These are phyloP conservation scores for Xanthoconium purpureum DNA, from an alignment of 768 basidiomycete species.

Conservation along the genomic window DNA sequence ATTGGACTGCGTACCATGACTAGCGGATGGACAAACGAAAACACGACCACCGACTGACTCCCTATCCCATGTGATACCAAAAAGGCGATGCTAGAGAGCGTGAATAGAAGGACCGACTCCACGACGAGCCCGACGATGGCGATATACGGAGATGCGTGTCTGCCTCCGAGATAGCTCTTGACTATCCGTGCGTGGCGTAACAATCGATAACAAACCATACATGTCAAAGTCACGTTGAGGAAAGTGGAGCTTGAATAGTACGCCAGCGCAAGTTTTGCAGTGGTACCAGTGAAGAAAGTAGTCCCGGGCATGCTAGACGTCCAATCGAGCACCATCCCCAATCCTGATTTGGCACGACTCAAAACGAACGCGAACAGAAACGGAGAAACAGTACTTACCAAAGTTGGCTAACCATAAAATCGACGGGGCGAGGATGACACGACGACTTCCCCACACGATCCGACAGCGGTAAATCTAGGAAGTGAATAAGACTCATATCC, in stretches of 20 bases:
- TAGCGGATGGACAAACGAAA: background rate
- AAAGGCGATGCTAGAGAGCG: background rate
- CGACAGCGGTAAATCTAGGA: constrained; percentile 38
- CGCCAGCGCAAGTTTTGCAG: background rate
- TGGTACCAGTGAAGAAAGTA: constrained; percentile 4
- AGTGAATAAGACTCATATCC: no score
- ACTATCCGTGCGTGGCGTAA: background rate
- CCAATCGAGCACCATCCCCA: constrained; percentile 4
- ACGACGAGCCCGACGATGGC: background rate
- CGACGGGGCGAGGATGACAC: constrained; percentile 8
- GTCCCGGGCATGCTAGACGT: background rate
- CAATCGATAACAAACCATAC: constrained; percentile 1
- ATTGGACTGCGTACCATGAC: background rate
- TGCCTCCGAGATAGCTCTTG: background rate
- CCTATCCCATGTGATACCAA: background rate
- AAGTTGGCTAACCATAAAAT: constrained; percentile 17
- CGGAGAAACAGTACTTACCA: constrained; percentile 2
- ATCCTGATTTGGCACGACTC: background rate
- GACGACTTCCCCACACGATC: constrained; percentile 30
- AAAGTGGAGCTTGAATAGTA: constrained; percentile 6
- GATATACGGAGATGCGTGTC: background rate
- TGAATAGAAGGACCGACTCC: background rate
- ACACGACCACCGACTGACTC: background rate
- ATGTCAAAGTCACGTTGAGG: background rate
- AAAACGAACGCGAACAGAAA: background rate